Base-by-base conservation (phyloP, 2,329 filamentous ascomycete species). In the Orbilia javanica region DNA sequence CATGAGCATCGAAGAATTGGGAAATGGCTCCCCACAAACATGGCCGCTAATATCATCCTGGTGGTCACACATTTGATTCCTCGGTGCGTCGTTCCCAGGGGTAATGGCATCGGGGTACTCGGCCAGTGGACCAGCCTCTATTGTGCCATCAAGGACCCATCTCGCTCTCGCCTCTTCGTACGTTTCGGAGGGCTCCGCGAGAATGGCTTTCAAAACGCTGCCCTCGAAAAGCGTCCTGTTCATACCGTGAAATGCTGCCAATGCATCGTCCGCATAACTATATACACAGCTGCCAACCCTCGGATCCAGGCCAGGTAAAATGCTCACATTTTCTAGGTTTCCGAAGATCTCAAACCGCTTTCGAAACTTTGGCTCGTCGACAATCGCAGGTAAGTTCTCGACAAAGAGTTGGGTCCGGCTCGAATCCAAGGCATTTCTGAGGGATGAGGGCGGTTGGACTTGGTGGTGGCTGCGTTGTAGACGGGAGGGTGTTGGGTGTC, bases 271-370 rank as follows among this genome's bases (percentile, higher is more conserved):
- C 15, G 68, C 53, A 22, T 79, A 64, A 18, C 31, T 65, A 29
- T 78, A 78, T 13, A 20, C 52, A 25, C 74, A 78, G 2, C 53
- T 13, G n/a, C 74, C 74, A 42, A 78, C 48, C 22, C 55, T 66
- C 13, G 39, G 50, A 10, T 79, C 75, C 27, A 39, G 64, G n/a
- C 27, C 25, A 4, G 66, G 11, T n/a, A 78, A 13, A 25, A 78
- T 52, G 29, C 31, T 46, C 13, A 34, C 53, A 62, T 44, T 70
- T 57, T 79, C 75, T 13, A 79, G 53, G 7, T 48, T 55, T 4
- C 75, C 75, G n/a, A 79, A 79, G 10, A 74, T 69, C 34, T 79
- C 68, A 29, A 79, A 79, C 4, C 75, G 63, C 39, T 79, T 79
- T 52, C 65, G 67, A 18, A 79, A 60, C 18, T 66, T 67, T 27